Conservation (phyloP, 2,329 filamentous ascomycete genomes). For the Penicillium sp. region DNA sequence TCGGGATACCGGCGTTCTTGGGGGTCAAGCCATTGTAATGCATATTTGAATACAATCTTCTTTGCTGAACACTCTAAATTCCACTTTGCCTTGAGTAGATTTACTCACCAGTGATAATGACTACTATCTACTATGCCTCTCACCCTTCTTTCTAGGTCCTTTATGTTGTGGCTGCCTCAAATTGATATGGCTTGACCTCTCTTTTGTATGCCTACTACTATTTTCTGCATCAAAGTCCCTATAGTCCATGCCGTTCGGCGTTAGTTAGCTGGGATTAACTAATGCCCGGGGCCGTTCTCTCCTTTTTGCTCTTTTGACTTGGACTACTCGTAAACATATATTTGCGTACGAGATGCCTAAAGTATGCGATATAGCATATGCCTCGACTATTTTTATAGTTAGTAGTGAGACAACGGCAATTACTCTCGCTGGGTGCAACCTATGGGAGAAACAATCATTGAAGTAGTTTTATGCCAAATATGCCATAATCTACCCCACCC, state of each 20-base stretch:
- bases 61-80: constrained; percentile 1
- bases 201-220: not conserved
- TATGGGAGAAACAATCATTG: too few relatives aligned
- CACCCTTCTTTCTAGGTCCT: not conserved
- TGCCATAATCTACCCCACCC: too few relatives aligned
- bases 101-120: not conserved
- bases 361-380: too few relatives aligned
- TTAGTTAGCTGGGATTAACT: not conserved
- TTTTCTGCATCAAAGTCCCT: not conserved
- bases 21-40: constrained; percentile 20
- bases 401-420: too few relatives aligned
- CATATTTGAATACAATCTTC: constrained; percentile 22
- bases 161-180: not conserved
- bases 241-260: not conserved
- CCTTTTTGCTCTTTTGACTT: not conserved
- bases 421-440: too few relatives aligned
- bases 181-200: not conserved
- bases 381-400: too few relatives aligned
- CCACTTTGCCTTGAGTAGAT: not conserved
- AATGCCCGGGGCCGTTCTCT: not conserved
- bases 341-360: too few relatives aligned
- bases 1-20: constrained; percentile 25
- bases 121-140: not conserved
- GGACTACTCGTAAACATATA: too few relatives aligned
- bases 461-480: not conserved